Evolutionary conservation across 1,284 basidiomycete species (phyloP), one percentile per base, ranked within the genome.

Genomic region (Hemileia vastatrix): DNA sequence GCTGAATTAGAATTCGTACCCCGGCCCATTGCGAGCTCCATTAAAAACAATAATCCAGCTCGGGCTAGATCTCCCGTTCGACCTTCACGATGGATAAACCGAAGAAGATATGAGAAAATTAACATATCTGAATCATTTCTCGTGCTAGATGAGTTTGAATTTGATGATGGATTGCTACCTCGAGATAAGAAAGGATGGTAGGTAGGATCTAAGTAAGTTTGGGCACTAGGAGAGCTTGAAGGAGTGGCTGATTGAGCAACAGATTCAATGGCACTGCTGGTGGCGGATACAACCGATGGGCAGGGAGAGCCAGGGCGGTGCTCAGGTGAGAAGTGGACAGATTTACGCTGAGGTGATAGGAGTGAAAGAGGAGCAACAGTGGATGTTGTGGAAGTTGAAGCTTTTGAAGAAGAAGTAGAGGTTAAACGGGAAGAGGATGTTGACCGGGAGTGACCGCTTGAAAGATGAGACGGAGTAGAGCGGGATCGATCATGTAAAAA

Each of bases 11-110:
- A 72, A 59, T 27, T 74, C 68, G 32, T 76, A 77, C 45, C 78
- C 78, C 24, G 74, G 27, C 86, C 86, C 84, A 93, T 91, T 2
- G 90, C 90, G 43, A 96, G 87, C 71, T 95, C 91, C 83, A 97
- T 87, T 49, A 97, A 81, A 76, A 94, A 91, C 13, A 94, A 78
- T 33, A 97, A 78, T 6, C 93, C 94, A 2, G 90, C 90, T 8
- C 94, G 84, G 2, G 94, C 91, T 71, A 90, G 89, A 74, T 96
- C 92, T 13, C 94, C 94, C 27, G 90, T 91, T 32, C 87, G 83
- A 27, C 91, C 91, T 78, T 97, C 93, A 57, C 92, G 84, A 73
- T 97, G 94, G 19, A 92, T 87, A 72, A 93, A 97, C 2, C 92
- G 89, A 18, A 97, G 83, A 36, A 98, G 84, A 72, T 95, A 95